Percentiles rank a stretch among this genome's conserved stretches.
phyloP scores from a whole-genome alignment of 2,329 filamentous ascomycete genomes.

The Ascosphaera aggregata region DNA sequence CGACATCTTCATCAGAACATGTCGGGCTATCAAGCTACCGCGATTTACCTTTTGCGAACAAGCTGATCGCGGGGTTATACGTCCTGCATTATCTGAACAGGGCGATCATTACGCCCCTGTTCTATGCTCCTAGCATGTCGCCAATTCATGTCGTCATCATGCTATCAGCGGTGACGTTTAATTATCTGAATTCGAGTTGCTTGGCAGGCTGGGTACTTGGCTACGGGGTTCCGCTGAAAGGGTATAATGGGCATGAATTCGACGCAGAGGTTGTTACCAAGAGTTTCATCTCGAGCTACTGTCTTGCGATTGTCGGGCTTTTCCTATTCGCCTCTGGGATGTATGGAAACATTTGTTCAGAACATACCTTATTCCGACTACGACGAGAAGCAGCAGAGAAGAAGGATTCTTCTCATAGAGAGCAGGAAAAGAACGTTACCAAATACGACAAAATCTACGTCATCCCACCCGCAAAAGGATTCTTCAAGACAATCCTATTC shows the following conservation, averaged over 20 bases:
- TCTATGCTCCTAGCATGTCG: constrained; percentile 73
- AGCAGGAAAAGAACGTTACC: constrained; percentile 14
- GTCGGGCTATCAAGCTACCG: neutral
- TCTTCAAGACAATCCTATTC: constrained; percentile 66
- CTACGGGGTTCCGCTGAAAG: constrained; percentile 33
- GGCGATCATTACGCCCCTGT: constrained; percentile 55
- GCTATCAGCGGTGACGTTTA: constrained; percentile 42
- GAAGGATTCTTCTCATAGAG: constrained; percentile 14
- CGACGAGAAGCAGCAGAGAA: constrained; percentile 40
- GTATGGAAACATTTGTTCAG: constrained; percentile 63
- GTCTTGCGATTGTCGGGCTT: constrained; percentile 36
- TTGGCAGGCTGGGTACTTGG: constrained; percentile 64
- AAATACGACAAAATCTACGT: constrained; percentile 63
- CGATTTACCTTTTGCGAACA: constrained; percentile 14
- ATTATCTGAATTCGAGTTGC: constrained; percentile 54
- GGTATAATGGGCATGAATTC: constrained; percentile 4
- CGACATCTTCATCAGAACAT: too few species aligned
- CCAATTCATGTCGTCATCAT: constrained; percentile 56
- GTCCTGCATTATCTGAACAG: constrained; percentile 80
- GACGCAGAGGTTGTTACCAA: too few species aligned
- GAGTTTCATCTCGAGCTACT: constrained; percentile 22
- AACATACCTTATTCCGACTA: constrained; percentile 75
- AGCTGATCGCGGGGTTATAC: constrained; percentile 22
- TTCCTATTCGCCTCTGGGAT: constrained; percentile 56
- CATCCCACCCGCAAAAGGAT: constrained; percentile 53